Conservation (phyloP, 2,329 filamentous ascomycete species). For the Penicillium sp. region DNA sequence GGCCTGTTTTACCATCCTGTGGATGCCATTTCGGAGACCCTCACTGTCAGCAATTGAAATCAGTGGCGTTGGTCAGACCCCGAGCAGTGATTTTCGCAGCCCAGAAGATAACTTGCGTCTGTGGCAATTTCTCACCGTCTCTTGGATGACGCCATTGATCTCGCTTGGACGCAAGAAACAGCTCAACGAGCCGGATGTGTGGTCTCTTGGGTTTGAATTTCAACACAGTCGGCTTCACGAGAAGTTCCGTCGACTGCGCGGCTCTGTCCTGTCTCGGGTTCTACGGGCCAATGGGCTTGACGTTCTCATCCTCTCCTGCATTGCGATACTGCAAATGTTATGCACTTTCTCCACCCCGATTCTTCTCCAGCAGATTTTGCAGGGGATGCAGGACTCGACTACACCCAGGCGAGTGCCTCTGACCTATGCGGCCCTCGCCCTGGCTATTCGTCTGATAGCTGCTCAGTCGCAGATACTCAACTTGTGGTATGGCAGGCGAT, state of each 20-base stretch:
- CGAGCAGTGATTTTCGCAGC: constrained; percentile 57
- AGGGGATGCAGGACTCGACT: constrained; percentile 54
- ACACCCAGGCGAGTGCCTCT: constrained; percentile 53
- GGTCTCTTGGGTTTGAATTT: constrained; percentile 72
- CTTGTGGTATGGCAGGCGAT: constrained; percentile 76
- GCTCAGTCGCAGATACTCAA: constrained; percentile 63
- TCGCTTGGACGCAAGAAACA: constrained; percentile 57
- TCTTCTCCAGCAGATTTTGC: constrained; percentile 65
- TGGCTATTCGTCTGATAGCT: constrained; percentile 55
- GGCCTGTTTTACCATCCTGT: constrained; percentile 51
- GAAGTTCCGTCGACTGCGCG: constrained; percentile 65
- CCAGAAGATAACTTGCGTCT: constrained; percentile 74
- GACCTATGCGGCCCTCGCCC: constrained; percentile 58
- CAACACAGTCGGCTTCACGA: constrained; percentile 71
- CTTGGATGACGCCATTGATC: constrained; percentile 74
- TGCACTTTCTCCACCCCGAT: constrained; percentile 59
- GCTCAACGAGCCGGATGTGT: constrained; percentile 73
- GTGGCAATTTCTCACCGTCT: constrained; percentile 79
- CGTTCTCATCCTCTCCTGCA: constrained; percentile 58
- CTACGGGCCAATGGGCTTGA: constrained; percentile 74
- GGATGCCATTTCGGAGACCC: constrained; percentile 66
- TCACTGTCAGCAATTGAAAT: constrained; percentile 51
- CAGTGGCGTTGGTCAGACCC: constrained; percentile 50
- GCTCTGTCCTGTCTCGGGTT: constrained; percentile 65
- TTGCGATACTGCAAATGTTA: constrained; percentile 59